A percentile compares a stretch with the other conserved stretches of the same genome.
Conservation (phyloP, 805 yeast genomes). For the Wickerhamiella lipophila region DNA sequence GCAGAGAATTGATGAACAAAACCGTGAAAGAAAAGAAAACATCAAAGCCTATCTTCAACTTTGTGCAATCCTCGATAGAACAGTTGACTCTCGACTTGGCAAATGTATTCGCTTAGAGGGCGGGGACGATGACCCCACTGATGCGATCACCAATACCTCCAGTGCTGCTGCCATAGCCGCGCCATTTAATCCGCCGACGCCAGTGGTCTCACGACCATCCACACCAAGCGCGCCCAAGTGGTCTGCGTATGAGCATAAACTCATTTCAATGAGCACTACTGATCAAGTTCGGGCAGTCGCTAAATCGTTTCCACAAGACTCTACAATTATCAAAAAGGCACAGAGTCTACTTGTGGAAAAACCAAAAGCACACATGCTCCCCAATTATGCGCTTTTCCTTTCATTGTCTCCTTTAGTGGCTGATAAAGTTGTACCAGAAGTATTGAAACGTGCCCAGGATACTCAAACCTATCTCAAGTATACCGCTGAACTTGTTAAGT, state of each 20-base stretch:
- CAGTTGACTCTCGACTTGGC: background rate
- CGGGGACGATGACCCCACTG: background rate
- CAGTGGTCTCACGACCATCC: background rate
- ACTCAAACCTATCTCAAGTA: background rate
- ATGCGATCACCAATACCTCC: background rate
- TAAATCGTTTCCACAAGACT: background rate
- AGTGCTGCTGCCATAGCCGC: background rate
- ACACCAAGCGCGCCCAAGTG: conserved; percentile 3
- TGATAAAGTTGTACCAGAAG: background rate
- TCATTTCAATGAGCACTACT: background rate
- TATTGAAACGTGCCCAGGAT: conserved; percentile 2
- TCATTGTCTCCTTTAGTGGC: background rate
- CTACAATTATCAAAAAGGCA: background rate
- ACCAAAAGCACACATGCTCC: conserved; percentile 8
- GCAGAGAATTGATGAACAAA: background rate
- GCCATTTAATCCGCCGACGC: background rate
- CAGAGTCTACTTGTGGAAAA: background rate
- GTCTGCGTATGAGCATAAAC: conserved; percentile 6
- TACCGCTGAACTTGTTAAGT: conserved; percentile 6
- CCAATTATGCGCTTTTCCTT: background rate
- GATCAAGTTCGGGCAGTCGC: background rate
- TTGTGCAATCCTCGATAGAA: background rate
- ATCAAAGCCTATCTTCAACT: background rate
- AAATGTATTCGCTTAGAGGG: background rate
- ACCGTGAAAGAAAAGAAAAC: background rate